These are phyloP conservation scores for Meripilus lineatus DNA, from an alignment of 1,284 basidiomycete genomes.

Conservation along the genomic window DNA sequence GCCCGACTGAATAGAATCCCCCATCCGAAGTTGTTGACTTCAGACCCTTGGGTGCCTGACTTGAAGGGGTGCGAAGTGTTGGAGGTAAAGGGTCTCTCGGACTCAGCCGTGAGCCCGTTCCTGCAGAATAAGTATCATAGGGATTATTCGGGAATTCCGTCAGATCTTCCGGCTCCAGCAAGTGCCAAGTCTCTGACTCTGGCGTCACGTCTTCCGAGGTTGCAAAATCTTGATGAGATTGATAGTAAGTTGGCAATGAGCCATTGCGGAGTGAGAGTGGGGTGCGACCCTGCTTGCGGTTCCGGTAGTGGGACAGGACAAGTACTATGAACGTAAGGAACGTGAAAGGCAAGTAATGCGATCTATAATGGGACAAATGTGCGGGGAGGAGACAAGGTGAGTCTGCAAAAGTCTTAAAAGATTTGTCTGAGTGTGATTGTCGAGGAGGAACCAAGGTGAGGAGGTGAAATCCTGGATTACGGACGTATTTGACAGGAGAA, in stretches of 20 bases:
- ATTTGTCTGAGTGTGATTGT: slow-evolving; percentile 14
- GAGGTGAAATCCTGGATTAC: slow-evolving; percentile 80
- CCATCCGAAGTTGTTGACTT: not conserved
- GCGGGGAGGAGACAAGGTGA: slow-evolving; percentile 51
- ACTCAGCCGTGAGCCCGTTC: not conserved
- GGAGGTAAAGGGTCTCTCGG: not conserved
- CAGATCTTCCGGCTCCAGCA: not conserved
- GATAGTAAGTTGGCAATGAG: not conserved
- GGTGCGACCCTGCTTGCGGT: slow-evolving; percentile 15
- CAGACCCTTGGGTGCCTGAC: not conserved
- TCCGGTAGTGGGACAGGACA: slow-evolving; percentile 24
- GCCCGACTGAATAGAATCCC: too few relatives aligned
- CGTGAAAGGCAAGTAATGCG: slow-evolving; percentile 42
- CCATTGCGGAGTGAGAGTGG: not conserved
- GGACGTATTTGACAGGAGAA: slow-evolving; percentile 76
- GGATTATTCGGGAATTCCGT: not conserved
- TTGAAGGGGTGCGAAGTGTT: not conserved
- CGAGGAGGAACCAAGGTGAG: slow-evolving; percentile 51
- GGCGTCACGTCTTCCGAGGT: not conserved
- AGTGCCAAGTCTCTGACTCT: not conserved
- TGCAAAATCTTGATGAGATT: not conserved
- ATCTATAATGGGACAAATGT: slow-evolving; percentile 43
- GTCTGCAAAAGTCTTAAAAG: slow-evolving; percentile 30
- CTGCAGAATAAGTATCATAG: not conserved
- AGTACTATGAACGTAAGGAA: slow-evolving; percentile 30